Conservation (phyloP, 257 asterid genomes). For the Salvia splendens region DNA sequence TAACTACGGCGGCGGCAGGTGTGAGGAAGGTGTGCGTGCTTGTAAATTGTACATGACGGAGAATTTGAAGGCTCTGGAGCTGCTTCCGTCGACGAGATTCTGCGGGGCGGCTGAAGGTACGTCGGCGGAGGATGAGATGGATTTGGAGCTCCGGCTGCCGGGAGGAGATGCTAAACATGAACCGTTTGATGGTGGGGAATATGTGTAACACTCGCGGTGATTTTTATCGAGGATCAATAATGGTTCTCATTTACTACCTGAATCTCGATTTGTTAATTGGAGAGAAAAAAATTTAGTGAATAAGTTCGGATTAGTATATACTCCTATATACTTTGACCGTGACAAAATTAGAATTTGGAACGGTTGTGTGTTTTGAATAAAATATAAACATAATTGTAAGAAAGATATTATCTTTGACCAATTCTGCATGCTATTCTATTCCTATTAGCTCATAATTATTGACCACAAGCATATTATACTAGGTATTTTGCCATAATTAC, state of each 20-base stretch:
- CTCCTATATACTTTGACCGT: background rate
- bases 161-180: conserved; percentile 38
- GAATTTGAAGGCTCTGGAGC: conserved; percentile 49
- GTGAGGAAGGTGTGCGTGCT: conserved; percentile 6
- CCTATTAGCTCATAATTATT: no score
- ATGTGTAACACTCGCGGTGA: background rate
- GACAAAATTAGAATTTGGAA: background rate
- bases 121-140: conserved; percentile 34
- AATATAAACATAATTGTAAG: background rate
- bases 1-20: conserved; percentile 35
- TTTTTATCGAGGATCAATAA: no score
- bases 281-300: no score
- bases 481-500: no score
- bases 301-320: no score
- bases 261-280: no score
- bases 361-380: background rate
- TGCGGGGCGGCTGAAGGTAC: conserved; percentile 38
- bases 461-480: no score
- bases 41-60: conserved; percentile 28
- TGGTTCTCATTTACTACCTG: no score
- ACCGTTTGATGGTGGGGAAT: conserved; percentile 38
- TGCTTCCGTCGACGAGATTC: conserved; percentile 46
- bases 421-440: no score
- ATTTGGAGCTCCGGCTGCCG: conserved; percentile 47
- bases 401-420: no score